These are phyloP conservation scores for Trichoderma breve DNA, from an alignment of 2,329 filamentous ascomycete species.

Conservation along the genomic window DNA sequence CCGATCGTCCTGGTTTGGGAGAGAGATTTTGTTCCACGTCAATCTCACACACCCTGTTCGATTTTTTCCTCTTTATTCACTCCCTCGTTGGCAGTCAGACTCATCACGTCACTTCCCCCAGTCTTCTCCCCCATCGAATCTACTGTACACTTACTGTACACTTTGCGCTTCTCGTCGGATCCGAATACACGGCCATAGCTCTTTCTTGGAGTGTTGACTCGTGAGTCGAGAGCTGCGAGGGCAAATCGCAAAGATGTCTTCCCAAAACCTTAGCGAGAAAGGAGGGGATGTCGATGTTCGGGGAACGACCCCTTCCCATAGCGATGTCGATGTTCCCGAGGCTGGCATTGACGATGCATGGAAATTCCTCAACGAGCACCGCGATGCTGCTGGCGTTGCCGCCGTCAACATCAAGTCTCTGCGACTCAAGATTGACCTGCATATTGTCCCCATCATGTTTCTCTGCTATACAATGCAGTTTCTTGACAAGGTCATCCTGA, in stretches of 20 bases:
- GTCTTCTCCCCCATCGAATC: neutral
- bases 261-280: slow-evolving; percentile 27
- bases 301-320: slow-evolving; percentile 25
- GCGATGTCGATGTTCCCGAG: slow-evolving; percentile 23
- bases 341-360: slow-evolving; percentile 44
- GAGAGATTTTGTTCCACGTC: neutral
- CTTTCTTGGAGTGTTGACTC: neutral
- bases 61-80: slow-evolving; percentile 1
- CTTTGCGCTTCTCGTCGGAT: neutral
- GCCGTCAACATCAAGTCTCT: slow-evolving; percentile 45
- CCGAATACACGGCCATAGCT: neutral
- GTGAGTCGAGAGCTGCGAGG: neutral
- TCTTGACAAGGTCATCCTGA: slow-evolving; percentile 62
- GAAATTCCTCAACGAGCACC: slow-evolving; percentile 44
- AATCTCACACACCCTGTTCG: neutral
- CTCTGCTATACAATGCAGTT: slow-evolving; percentile 62
- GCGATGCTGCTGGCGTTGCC: slow-evolving; percentile 35
- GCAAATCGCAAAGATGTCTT: slow-evolving; percentile 26
- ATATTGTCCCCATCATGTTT: slow-evolving; percentile 61
- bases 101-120: slow-evolving; percentile 2
- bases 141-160: neutral
- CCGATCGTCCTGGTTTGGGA: slow-evolving; percentile 11
- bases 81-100: slow-evolving; percentile 10
- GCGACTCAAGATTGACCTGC: slow-evolving; percentile 56
- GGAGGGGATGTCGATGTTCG: slow-evolving; percentile 22